Evolutionary conservation across 192 early-diverging fungal species (phyloP).

Genomic region (Coemansia sp.): DNA sequence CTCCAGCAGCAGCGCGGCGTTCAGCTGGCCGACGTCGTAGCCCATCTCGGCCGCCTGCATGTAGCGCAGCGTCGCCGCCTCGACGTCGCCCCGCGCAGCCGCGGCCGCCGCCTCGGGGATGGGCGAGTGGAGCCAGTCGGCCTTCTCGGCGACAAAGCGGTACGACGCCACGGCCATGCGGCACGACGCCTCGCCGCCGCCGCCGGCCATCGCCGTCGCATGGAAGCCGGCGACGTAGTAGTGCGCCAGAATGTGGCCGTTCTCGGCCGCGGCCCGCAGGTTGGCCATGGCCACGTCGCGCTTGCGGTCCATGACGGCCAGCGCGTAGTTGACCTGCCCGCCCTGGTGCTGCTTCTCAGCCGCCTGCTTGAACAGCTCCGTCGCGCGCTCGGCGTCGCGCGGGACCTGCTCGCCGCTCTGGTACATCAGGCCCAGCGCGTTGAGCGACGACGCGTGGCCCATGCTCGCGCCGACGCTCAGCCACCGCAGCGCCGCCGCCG

Average conservation of each 20-base stretch:
- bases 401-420: slow-evolving; percentile 65
- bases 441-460: slow-evolving; percentile 66
- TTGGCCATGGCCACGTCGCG: slow-evolving; percentile 56
- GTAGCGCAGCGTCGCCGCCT: slow-evolving; percentile 73
- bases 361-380: slow-evolving; percentile 68
- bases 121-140: slow-evolving; percentile 80
- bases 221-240: slow-evolving; percentile 56
- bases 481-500: slow-evolving; percentile 71
- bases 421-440: slow-evolving; percentile 85
- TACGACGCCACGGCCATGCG: slow-evolving; percentile 70
- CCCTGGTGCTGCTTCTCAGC: slow-evolving; percentile 72
- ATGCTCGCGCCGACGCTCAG: slow-evolving; percentile 70
- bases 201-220: slow-evolving; percentile 71
- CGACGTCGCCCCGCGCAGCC: slow-evolving; percentile 64
- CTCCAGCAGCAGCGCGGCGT: slow-evolving; percentile 91
- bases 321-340: slow-evolving; percentile 76
- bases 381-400: slow-evolving; percentile 61
- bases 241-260: slow-evolving; percentile 74
- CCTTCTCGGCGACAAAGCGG: slow-evolving; percentile 81
- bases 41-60: slow-evolving; percentile 89
- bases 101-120: slow-evolving; percentile 62
- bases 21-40: slow-evolving; percentile 83
- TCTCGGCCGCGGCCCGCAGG: slow-evolving; percentile 63
- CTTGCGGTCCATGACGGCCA: slow-evolving; percentile 22
- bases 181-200: slow-evolving; percentile 62